A percentile compares a stretch with the other conserved stretches of the same genome.
These are phyloP conservation scores for Ogataea pignaliae DNA, from an alignment of 805 yeast genomes.

Conservation along the genomic window DNA sequence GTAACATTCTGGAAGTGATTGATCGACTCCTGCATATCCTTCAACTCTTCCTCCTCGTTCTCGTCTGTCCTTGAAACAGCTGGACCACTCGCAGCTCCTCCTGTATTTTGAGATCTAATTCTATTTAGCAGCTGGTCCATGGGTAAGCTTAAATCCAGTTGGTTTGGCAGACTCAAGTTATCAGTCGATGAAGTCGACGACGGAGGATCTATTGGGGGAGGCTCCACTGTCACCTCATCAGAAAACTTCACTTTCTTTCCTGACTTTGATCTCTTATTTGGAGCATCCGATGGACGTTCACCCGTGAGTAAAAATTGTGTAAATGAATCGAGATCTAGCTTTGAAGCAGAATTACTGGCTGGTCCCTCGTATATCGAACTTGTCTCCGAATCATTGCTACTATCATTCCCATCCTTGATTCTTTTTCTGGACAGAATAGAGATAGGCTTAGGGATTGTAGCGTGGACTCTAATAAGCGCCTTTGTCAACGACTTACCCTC, in stretches of 20 bases:
- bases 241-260: slow-evolving; percentile 68
- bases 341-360: slow-evolving; percentile 21
- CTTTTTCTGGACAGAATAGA: slow-evolving; percentile 67
- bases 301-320: slow-evolving; percentile 84
- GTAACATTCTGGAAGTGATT: slow-evolving; percentile 72
- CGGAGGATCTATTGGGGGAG: slow-evolving; percentile 17
- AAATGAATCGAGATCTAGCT: slow-evolving; percentile 79
- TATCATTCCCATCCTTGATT: slow-evolving; percentile 39
- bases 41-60: slow-evolving; percentile 66
- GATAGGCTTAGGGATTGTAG: slow-evolving; percentile 75
- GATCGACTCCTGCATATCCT: slow-evolving; percentile 71
- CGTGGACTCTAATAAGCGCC: slow-evolving; percentile 45
- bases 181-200: slow-evolving; percentile 7
- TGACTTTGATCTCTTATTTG: slow-evolving; percentile 35
- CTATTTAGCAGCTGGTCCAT: slow-evolving; percentile 67
- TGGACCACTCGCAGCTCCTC: slow-evolving; percentile 13
- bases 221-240: slow-evolving; percentile 49
- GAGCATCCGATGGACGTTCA: slow-evolving; percentile 49
- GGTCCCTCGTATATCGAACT: slow-evolving; percentile 9
- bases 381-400: slow-evolving; percentile 17
- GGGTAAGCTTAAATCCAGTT: slow-evolving; percentile 59
- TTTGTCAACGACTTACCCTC: slow-evolving; percentile 50
- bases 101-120: slow-evolving; percentile 29
- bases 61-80: slow-evolving; percentile 31
- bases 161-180: slow-evolving; percentile 4